phyloP scores from a whole-genome alignment of 2,329 filamentous ascomycete species.

The Fusarium sp. region DNA sequence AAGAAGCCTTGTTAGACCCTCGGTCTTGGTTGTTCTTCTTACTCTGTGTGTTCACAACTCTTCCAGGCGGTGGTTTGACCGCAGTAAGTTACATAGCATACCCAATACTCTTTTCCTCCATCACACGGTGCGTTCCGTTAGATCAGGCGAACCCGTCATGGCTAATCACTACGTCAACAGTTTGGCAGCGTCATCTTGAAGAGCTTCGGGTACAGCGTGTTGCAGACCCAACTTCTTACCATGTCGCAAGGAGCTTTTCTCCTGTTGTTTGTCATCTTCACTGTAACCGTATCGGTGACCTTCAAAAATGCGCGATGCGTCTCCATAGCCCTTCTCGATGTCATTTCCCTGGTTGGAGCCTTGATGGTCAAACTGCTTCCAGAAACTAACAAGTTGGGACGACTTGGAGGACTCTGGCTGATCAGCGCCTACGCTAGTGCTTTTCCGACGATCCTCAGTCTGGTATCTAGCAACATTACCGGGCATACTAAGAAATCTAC shows the following conservation, averaged over 20 bases:
- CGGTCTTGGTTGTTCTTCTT: not conserved
- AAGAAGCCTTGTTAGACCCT: not conserved
- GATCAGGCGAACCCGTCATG: too few species aligned
- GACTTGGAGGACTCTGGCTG: not conserved
- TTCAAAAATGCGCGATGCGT: not conserved
- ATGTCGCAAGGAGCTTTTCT: not conserved
- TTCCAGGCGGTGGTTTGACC: not conserved
- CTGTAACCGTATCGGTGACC: not conserved
- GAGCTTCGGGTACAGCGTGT: not conserved
- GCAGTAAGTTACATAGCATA: not conserved
- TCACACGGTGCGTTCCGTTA: too few species aligned
- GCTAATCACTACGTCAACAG: not conserved
- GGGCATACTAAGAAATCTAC: not conserved
- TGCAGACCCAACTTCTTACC: not conserved
- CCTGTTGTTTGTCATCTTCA: not conserved
- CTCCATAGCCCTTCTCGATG: not conserved
- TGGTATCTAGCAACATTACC: not conserved
- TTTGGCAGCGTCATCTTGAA: not conserved
- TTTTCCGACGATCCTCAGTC: not conserved
- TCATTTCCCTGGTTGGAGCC: not conserved
- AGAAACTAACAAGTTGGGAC: not conserved
- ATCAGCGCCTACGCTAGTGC: not conserved
- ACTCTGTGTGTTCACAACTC: not conserved
- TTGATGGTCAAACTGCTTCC: not conserved
- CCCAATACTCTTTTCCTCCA: too few species aligned